phyloP scores from a whole-genome alignment of 192 early-diverging fungal genomes.

The Paraglomus occultum region DNA sequence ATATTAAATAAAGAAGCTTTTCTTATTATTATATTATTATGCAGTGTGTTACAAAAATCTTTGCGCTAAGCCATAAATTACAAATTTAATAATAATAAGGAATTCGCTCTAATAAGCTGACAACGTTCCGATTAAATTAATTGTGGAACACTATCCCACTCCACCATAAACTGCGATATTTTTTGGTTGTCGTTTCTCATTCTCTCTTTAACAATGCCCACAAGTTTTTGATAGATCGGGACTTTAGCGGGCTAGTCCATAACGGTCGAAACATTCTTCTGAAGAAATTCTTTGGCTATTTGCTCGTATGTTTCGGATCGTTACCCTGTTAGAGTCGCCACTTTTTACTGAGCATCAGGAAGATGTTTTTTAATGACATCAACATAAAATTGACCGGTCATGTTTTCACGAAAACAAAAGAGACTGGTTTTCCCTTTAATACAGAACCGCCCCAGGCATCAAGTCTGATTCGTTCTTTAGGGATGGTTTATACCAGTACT shows the following conservation, averaged over 20 bases:
- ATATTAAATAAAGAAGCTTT: too few relatives aligned
- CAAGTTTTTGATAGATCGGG: slow-evolving; percentile 23
- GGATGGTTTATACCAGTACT: slow-evolving; percentile 8
- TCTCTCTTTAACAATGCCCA: not conserved
- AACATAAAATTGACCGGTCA: slow-evolving; percentile 18
- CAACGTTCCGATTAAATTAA: not conserved
- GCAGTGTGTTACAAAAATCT: too few relatives aligned
- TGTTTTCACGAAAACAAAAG: slow-evolving; percentile 14
- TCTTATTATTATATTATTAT: too few relatives aligned
- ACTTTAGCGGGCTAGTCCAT: slow-evolving; percentile 1
- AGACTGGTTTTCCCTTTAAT: not conserved
- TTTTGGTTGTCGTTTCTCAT: not conserved
- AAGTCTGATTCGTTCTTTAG: slow-evolving; percentile 5
- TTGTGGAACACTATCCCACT: not conserved
- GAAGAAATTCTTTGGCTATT: not conserved
- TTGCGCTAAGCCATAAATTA: too few relatives aligned
- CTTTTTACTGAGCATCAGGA: slow-evolving; percentile 10
- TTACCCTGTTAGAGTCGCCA: slow-evolving; percentile 5
- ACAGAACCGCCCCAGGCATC: slow-evolving; percentile 12
- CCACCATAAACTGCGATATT: slow-evolving; percentile 2
- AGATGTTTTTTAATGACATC: not conserved
- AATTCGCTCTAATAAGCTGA: not conserved
- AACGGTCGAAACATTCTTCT: not conserved
- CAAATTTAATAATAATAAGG: too few relatives aligned
- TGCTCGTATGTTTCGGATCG: slow-evolving; percentile 20